Percentiles rank a stretch among this genome's conserved stretches.
phyloP scores from a whole-genome alignment of 345 rosid species.

The Lumnitzera racemosa region DNA sequence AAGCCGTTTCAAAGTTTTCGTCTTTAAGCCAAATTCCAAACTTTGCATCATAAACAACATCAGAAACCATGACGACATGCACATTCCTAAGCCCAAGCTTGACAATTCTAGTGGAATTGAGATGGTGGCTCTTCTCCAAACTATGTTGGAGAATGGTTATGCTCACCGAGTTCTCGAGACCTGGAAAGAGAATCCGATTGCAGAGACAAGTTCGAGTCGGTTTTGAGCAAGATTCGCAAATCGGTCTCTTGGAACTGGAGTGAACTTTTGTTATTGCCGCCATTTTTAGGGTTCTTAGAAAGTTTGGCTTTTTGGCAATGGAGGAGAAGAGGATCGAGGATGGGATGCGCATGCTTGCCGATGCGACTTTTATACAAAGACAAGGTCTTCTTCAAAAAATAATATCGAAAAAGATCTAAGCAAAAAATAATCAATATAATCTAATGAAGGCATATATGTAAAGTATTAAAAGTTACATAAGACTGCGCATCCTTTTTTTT shows the following conservation, averaged over 20 bases:
- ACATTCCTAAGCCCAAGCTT: slow-evolving; percentile 65
- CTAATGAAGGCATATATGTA: too few relatives aligned
- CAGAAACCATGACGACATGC: slow-evolving; percentile 41
- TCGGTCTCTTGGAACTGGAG: slow-evolving; percentile 43
- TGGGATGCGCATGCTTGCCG: too few relatives aligned
- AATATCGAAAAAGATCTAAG: too few relatives aligned
- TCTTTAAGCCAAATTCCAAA: slow-evolving; percentile 35
- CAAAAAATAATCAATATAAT: too few relatives aligned
- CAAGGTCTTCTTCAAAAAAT: too few relatives aligned
- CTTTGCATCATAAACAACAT: slow-evolving; percentile 48
- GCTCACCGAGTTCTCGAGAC: slow-evolving; percentile 53
- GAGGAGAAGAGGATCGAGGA: too few relatives aligned
- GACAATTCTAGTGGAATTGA: slow-evolving; percentile 70
- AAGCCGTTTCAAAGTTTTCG: slow-evolving; percentile 2
- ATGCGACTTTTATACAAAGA: too few relatives aligned
- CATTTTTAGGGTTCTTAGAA: slow-evolving; percentile 43
- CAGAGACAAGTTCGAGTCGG: slow-evolving; percentile 63
- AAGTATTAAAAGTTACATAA: too few relatives aligned
- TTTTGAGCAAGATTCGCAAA: slow-evolving; percentile 63
- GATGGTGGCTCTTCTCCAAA: slow-evolving; percentile 66
- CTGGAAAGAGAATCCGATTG: slow-evolving; percentile 35
- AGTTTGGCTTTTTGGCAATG: neutral
- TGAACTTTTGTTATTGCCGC: slow-evolving; percentile 13
- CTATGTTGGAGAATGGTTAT: slow-evolving; percentile 78
- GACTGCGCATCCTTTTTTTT: too few relatives aligned